Evolutionary conservation across 1,284 basidiomycete species (phyloP).

Genomic region (Singerocomus inundabilis): DNA sequence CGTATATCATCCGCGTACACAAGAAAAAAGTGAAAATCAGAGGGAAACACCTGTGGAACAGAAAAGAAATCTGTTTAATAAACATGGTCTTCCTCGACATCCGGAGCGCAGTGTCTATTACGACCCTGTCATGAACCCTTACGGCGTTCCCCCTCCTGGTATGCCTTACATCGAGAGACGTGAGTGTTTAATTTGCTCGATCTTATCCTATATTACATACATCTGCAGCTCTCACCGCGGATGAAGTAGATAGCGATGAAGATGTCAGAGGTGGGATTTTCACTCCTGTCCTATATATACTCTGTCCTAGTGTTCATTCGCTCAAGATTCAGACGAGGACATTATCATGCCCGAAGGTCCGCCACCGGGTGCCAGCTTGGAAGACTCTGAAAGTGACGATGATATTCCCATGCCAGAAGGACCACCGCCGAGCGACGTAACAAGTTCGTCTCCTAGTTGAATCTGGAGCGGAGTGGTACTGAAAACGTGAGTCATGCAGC

Average conservation of each 20-base stretch:
- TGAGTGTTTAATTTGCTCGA: slow-evolving; percentile 41
- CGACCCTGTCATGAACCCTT: slow-evolving; percentile 91
- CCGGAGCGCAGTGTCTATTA: slow-evolving; percentile 92
- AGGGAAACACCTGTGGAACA: slow-evolving; percentile 46
- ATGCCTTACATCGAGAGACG: slow-evolving; percentile 91
- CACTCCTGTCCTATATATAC: slow-evolving; percentile 8
- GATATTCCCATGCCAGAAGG: slow-evolving; percentile 88
- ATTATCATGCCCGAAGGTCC: slow-evolving; percentile 74
- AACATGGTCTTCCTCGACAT: slow-evolving; percentile 78
- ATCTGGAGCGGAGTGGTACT: slow-evolving; percentile 7
- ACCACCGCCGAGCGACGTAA: slow-evolving; percentile 53
- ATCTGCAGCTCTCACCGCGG: slow-evolving; percentile 53
- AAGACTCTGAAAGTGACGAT: slow-evolving; percentile 53
- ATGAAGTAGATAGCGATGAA: slow-evolving; percentile 61
- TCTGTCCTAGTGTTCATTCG: slow-evolving; percentile 1
- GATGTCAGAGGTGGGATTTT: slow-evolving; percentile 45
- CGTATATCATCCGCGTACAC: slow-evolving; percentile 58
- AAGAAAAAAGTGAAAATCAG: slow-evolving; percentile 44
- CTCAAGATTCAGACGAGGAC: slow-evolving; percentile 49
- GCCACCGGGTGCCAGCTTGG: slow-evolving; percentile 47
- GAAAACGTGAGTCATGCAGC: slow-evolving; percentile 14
- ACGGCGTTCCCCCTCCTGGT: slow-evolving; percentile 92
- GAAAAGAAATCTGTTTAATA: slow-evolving; percentile 71
- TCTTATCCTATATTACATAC: neutral
- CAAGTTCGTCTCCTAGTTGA: slow-evolving; percentile 20